Conservation (phyloP, 176 grass and related monocot species). For the Sorghum bicolor region DNA sequence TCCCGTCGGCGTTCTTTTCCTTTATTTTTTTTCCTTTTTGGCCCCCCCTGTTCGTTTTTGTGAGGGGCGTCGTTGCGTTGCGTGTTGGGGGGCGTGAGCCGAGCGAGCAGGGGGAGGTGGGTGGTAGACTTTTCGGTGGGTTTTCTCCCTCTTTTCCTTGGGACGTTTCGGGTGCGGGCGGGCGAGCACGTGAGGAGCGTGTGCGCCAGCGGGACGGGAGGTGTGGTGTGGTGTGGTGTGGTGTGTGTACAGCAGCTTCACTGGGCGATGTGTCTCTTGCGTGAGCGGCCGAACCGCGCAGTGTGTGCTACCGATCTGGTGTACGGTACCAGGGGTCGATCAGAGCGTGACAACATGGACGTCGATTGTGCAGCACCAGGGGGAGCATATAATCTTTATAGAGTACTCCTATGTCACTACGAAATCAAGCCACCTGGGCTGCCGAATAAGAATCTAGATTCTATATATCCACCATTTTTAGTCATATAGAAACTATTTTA, state of each 20-base stretch:
- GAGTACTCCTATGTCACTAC: too few species aligned
- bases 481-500: background rate
- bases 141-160: background rate
- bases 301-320: background rate
- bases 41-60: background rate
- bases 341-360: background rate
- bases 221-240: background rate
- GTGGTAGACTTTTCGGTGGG: slow-evolving; percentile 46
- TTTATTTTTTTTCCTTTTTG: slow-evolving; percentile 9
- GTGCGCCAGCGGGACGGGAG: background rate
- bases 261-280: background rate
- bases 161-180: background rate
- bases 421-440: background rate
- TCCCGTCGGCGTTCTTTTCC: background rate
- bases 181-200: slow-evolving; percentile 18
- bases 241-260: background rate
- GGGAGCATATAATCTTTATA: too few species aligned
- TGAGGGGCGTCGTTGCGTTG: slow-evolving; percentile 16
- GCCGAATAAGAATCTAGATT: background rate
- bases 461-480: background rate
- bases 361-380: background rate
- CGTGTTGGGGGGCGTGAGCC: slow-evolving; percentile 40
- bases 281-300: background rate
- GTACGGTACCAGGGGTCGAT: background rate
- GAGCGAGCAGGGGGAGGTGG: slow-evolving; percentile 11